phyloP scores from a whole-genome alignment of 495 filamentous ascomycete species.

The Aspergillus egyptiacus region DNA sequence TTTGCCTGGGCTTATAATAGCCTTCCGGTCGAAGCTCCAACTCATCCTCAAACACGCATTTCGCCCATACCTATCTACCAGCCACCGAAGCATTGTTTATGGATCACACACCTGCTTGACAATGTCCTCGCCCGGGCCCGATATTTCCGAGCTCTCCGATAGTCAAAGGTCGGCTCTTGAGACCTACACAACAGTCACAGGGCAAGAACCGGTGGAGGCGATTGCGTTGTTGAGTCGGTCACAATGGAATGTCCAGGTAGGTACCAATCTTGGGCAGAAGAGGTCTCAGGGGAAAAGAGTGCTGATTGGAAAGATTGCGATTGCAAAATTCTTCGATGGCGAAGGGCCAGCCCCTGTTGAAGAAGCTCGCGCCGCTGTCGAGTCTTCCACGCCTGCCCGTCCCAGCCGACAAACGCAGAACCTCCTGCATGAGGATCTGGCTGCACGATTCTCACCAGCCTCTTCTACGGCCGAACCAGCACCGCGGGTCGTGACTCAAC shows the following conservation, averaged over 20 bases:
- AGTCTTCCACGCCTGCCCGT: slow-evolving; percentile 50
- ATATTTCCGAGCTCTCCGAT: slow-evolving; percentile 64
- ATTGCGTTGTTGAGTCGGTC: slow-evolving; percentile 75
- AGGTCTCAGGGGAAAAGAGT: background rate
- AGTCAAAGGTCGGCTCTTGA: slow-evolving; percentile 75
- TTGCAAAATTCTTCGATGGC: slow-evolving; percentile 96
- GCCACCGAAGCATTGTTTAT: slow-evolving; percentile 15
- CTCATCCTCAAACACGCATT: no score
- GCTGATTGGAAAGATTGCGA: slow-evolving; percentile 62
- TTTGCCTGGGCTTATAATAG: background rate
- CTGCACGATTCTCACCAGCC: slow-evolving; percentile 31
- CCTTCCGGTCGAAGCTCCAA: background rate
- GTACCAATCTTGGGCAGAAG: background rate
- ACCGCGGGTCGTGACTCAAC: slow-evolving; percentile 73
- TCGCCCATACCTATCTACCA: no score
- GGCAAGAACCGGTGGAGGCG: slow-evolving; percentile 71
- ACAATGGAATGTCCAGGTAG: slow-evolving; percentile 92
- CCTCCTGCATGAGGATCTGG: slow-evolving; percentile 57
- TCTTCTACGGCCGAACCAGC: slow-evolving; percentile 46
- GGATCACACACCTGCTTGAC: slow-evolving; percentile 17
- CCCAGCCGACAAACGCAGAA: slow-evolving; percentile 49
- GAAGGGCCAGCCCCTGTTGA: slow-evolving; percentile 78
- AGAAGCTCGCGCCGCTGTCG: slow-evolving; percentile 60
- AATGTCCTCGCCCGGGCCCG: slow-evolving; percentile 44
- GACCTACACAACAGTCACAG: slow-evolving; percentile 82